Percentiles rank a stretch among this genome's conserved stretches.
phyloP scores from a whole-genome alignment of 1,284 basidiomycete genomes.

The Cutaneotrichosporon mucoides region DNA sequence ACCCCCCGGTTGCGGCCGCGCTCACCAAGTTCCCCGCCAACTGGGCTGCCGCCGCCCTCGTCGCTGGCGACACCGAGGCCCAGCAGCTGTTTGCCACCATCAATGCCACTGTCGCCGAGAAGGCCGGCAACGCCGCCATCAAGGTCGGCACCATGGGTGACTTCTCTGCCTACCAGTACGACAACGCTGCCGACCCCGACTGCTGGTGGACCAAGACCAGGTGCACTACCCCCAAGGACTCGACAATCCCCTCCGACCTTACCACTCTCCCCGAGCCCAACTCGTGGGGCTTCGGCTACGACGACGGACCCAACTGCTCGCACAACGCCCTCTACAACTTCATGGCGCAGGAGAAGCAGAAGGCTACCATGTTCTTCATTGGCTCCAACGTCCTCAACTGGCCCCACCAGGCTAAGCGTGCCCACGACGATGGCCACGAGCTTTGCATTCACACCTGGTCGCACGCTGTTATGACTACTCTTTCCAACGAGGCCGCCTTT shows the following conservation, averaged over 20 bases:
- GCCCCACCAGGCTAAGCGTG: constrained; percentile 55
- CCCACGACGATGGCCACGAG: constrained; percentile 49
- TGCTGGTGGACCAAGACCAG: constrained; percentile 49
- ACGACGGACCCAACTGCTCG: constrained; percentile 54
- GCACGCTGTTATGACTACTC: constrained; percentile 53
- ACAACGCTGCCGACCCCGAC: constrained; percentile 1
- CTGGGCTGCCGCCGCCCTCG: constrained; percentile 48
- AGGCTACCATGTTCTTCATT: constrained; percentile 53
- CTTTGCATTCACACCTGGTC: constrained; percentile 52
- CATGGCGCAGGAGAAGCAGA: constrained; percentile 51
- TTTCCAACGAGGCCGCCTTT: constrained; percentile 54
- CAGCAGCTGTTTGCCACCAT: constrained; percentile 35
- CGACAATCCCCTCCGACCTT: constrained; percentile 45
- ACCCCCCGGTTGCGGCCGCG: constrained; percentile 29
- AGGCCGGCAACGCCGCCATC: constrained; percentile 3
- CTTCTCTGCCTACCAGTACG: not conserved
- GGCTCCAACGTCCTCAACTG: constrained; percentile 56
- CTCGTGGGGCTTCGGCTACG: constrained; percentile 55
- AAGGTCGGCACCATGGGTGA: constrained; percentile 7
- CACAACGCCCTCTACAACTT: constrained; percentile 56
- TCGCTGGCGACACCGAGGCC: constrained; percentile 47
- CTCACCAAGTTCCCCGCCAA: constrained; percentile 39
- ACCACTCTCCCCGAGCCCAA: constrained; percentile 51
- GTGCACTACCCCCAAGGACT: constrained; percentile 39
- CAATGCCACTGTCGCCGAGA: constrained; percentile 22